These are phyloP conservation scores for Pythium dissimile DNA, from an alignment of 352 stramenopile species.

Conservation along the genomic window DNA sequence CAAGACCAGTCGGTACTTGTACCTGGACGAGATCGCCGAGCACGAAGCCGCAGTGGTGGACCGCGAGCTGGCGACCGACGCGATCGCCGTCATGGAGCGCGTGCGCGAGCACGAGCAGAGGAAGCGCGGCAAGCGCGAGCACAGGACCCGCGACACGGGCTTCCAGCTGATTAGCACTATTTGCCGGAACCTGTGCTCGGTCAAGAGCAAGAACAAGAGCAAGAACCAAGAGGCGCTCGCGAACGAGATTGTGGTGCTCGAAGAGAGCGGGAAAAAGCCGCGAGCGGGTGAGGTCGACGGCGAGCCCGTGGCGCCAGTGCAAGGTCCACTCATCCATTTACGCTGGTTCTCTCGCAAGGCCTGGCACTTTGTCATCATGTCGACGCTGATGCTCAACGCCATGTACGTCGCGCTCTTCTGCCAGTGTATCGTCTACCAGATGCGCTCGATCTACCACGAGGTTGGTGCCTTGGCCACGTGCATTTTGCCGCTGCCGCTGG, in stretches of 20 bases:
- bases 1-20: conserved; percentile 4
- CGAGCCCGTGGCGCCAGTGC: neutral
- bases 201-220: neutral
- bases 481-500: conserved; percentile 12
- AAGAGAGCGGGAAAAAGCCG: neutral
- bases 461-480: neutral
- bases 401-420: conserved; percentile 28
- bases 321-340: neutral
- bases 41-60: neutral
- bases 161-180: conserved; percentile 20
- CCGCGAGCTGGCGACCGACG: conserved; percentile 15
- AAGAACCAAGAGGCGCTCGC: neutral
- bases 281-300: neutral
- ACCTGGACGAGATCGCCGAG: conserved; percentile 24
- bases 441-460: conserved; percentile 8
- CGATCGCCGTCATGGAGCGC: conserved; percentile 20
- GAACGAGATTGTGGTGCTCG: neutral
- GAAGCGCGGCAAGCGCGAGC: conserved; percentile 8
- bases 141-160: conserved; percentile 20
- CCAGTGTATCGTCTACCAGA: conserved; percentile 24
- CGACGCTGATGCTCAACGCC: conserved; percentile 23
- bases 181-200: conserved; percentile 13
- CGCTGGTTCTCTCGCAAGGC: conserved; percentile 20
- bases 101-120: conserved; percentile 19
- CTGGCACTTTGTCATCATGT: conserved; percentile 25